Base-by-base conservation (phyloP, 2,329 filamentous ascomycete species). In the Periconia macrospinosa region DNA sequence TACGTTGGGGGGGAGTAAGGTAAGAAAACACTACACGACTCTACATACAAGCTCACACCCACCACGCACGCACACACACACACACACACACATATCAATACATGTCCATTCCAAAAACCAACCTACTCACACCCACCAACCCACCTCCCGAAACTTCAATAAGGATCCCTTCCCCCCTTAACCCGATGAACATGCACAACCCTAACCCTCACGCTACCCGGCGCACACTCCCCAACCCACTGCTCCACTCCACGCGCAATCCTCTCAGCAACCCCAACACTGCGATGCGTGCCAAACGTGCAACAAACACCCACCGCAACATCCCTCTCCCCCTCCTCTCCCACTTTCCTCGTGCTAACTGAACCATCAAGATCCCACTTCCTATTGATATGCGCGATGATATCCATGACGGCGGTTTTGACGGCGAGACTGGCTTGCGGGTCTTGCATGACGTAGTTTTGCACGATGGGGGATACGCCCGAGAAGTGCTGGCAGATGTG, bases 131-230 rank as follows among this genome's bases (percentile, higher is more conserved):
- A n/a, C n/a, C n/a, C n/a, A n/a, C n/a, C n/a, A n/a, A n/a, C n/a
- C n/a, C n/a, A n/a, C n/a, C n/a, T n/a, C n/a, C n/a, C n/a, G 33
- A 37, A 37, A 27, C 3, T 27, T 37, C 33, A 54, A 23, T 27
- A 47, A 30, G 14, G 8, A 56, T 70, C 67, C 42, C 49, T 50
- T 15, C 15, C 27, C 40, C 63, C 60, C 55, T 52, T 61, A 6
- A 63, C 45, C 35, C 67, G 62, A 68, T 68, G 65, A 17, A 67
- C 58, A 65, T 71, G 68, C 27, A 61, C 53, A 19, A 63, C 60
- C 53, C 52, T 63, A 2, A 66, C 59, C 3, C 59, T 61, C 6
- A 60, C 54, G 6, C 44, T 47, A 41, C 43, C n/a, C n/a, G 30
- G 23, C 19, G 41, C 49, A 14, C 59, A 59, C 54, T 2, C 44